Evolutionary conservation across 2,329 filamentous ascomycete species (phyloP).

Genomic region (Fusarium clavum): DNA sequence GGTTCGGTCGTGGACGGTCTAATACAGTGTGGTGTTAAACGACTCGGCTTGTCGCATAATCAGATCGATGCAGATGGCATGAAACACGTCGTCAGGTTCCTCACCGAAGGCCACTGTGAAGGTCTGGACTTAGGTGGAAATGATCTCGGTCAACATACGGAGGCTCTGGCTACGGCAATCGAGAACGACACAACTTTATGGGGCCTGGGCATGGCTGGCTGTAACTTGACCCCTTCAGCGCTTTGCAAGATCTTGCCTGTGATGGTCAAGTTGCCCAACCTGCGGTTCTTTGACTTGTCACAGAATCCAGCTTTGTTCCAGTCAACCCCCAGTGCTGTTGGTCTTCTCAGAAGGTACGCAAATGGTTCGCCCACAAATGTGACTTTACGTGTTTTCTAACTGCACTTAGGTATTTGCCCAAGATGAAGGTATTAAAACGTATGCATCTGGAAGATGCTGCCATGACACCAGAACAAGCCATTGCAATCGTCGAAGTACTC

Average conservation of each 20-base stretch:
- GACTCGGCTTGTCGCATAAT: constrained; percentile 87
- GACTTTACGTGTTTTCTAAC: constrained; percentile 11
- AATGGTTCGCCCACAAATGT: background rate
- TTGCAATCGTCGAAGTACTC: constrained; percentile 88
- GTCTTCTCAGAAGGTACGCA: constrained; percentile 77
- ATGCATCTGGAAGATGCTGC: constrained; percentile 88
- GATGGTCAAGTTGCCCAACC: constrained; percentile 74
- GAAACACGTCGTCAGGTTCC: constrained; percentile 79
- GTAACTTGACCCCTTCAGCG: constrained; percentile 79
- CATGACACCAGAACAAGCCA: constrained; percentile 87
- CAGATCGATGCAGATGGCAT: constrained; percentile 79
- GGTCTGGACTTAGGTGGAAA: constrained; percentile 92
- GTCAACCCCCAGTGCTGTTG: constrained; percentile 77
- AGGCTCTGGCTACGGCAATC: constrained; percentile 64
- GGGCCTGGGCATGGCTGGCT: constrained; percentile 88
- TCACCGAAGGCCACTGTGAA: constrained; percentile 82
- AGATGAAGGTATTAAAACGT: constrained; percentile 80
- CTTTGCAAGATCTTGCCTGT: constrained; percentile 81
- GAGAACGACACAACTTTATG: constrained; percentile 70
- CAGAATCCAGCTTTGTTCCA: constrained; percentile 88
- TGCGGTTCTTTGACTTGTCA: constrained; percentile 91
- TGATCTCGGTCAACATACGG: constrained; percentile 69
- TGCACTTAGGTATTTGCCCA: constrained; percentile 75
- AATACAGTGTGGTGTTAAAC: constrained; percentile 79
- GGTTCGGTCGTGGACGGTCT: constrained; percentile 83